Evolutionary conservation across 805 yeast genomes (phyloP).

Genomic region (Kazachstania martiniae): DNA sequence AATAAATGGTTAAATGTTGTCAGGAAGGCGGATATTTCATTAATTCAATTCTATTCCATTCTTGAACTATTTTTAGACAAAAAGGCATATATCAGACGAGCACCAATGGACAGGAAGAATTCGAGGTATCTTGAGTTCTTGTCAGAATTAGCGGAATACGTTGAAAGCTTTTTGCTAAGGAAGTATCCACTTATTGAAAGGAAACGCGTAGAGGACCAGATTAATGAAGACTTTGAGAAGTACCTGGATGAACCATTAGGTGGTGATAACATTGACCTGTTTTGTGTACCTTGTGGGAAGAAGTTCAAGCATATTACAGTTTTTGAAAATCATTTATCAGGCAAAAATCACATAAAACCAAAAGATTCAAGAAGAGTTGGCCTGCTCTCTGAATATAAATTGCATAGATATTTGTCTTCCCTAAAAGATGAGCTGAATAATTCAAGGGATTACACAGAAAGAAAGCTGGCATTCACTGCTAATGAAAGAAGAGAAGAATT

Average conservation of each 20-base stretch:
- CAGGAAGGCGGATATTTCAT: conserved; percentile 29
- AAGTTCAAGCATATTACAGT: conserved; percentile 54
- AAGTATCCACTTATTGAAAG: conserved; percentile 35
- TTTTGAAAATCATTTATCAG: conserved; percentile 54
- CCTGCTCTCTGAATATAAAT: conserved; percentile 30
- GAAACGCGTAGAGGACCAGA: conserved; percentile 1
- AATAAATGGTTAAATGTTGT: conserved; percentile 42
- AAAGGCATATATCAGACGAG: conserved; percentile 11
- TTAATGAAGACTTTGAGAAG: conserved; percentile 5
- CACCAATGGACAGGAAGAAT: conserved; percentile 23
- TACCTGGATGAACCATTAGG: conserved; percentile 15
- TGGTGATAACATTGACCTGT: conserved; percentile 27
- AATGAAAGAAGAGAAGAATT: conserved; percentile 53
- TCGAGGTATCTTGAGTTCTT: conserved; percentile 37
- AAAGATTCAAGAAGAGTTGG: conserved; percentile 16
- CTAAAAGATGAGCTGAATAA: conserved; percentile 33
- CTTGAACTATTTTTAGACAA: conserved; percentile 31
- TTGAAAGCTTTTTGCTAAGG: conserved; percentile 37
- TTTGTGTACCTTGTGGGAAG: conserved; percentile 56
- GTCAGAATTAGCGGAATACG: conserved; percentile 36
- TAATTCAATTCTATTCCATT: conserved; percentile 39
- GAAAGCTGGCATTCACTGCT: conserved; percentile 57
- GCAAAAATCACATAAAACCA: conserved; percentile 65
- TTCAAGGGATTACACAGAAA: conserved; percentile 52
- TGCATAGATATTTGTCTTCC: conserved; percentile 29